A percentile compares a stretch with the other conserved stretches of the same genome.
Evolutionary conservation across 768 basidiomycete species (phyloP).

Genomic region (Pluteus cervinus): DNA sequence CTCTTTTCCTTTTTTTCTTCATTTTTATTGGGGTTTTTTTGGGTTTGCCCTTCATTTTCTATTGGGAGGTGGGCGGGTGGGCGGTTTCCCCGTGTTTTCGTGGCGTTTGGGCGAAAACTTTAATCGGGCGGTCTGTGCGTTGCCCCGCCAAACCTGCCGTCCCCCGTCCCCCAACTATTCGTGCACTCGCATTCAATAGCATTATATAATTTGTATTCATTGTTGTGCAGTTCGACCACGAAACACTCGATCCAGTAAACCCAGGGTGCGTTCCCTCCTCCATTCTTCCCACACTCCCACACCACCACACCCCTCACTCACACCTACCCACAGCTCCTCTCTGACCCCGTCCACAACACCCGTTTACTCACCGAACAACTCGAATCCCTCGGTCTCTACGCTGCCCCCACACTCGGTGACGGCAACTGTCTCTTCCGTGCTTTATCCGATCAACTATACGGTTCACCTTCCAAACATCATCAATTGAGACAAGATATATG

Average conservation of each 20-base stretch:
- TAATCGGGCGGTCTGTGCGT: too few relatives aligned
- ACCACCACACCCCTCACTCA: constrained; percentile 8
- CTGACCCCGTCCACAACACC: constrained; percentile 60
- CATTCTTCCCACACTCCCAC: constrained; percentile 9
- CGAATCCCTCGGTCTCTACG: constrained; percentile 73
- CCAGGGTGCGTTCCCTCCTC: constrained; percentile 29
- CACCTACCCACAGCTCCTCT: constrained; percentile 27
- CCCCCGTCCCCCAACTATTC: too few relatives aligned
- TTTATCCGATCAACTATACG: constrained; percentile 81
- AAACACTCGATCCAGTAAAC: constrained; percentile 31
- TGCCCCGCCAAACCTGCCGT: too few relatives aligned
- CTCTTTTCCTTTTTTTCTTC: too few relatives aligned
- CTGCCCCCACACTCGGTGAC: constrained; percentile 82
- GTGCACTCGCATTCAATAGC: too few relatives aligned
- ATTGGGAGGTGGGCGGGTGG: too few relatives aligned
- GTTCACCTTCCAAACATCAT: constrained; percentile 62
- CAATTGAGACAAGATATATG: constrained; percentile 72
- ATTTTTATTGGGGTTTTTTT: too few relatives aligned
- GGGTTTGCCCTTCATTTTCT: too few relatives aligned
- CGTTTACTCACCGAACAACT: constrained; percentile 69
- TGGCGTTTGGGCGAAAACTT: too few relatives aligned
- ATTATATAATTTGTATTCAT: too few relatives aligned
- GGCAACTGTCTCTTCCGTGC: constrained; percentile 95
- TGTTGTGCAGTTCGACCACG: constrained; percentile 28
- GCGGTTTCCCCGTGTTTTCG: too few relatives aligned